These are phyloP conservation scores for Hibiscus tridactylites DNA, from an alignment of 345 rosid genomes.

Conservation along the genomic window DNA sequence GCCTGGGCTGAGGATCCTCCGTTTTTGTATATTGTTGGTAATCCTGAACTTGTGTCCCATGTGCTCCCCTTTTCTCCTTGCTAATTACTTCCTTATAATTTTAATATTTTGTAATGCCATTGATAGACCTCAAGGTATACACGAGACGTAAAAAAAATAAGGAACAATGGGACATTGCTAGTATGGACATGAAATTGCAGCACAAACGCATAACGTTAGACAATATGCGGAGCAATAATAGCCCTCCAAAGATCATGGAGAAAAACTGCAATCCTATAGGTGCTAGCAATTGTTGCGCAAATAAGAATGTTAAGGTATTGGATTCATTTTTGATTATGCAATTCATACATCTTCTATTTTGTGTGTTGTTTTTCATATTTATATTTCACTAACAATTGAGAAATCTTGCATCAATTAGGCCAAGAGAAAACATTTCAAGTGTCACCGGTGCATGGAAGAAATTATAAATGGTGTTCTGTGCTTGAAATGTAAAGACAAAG, in stretches of 20 bases:
- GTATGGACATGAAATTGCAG: conserved; percentile 15
- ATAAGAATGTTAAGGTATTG: conserved; percentile 17
- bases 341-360: background rate
- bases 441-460: conserved; percentile 51
- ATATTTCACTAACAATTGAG: background rate
- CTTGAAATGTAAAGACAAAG: too few relatives aligned
- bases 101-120: too few relatives aligned
- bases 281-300: conserved; percentile 11
- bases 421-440: conserved; percentile 20
- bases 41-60: too few relatives aligned
- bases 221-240: background rate
- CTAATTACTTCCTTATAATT: too few relatives aligned
- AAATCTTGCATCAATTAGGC: conserved; percentile 27
- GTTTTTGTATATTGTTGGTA: too few relatives aligned
- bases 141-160: too few relatives aligned
- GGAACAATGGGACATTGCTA: background rate
- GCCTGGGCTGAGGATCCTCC: too few relatives aligned
- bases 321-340: background rate
- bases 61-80: too few relatives aligned
- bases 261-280: background rate
- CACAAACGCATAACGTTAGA: background rate
- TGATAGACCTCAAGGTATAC: too few relatives aligned
- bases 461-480: too few relatives aligned
- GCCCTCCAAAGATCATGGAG: conserved; percentile 4
- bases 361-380: background rate